Percentiles rank a stretch among this genome's conserved stretches.
Evolutionary conservation across 305 asterid genomes (phyloP).

Genomic region (Plantago lanceolata): DNA sequence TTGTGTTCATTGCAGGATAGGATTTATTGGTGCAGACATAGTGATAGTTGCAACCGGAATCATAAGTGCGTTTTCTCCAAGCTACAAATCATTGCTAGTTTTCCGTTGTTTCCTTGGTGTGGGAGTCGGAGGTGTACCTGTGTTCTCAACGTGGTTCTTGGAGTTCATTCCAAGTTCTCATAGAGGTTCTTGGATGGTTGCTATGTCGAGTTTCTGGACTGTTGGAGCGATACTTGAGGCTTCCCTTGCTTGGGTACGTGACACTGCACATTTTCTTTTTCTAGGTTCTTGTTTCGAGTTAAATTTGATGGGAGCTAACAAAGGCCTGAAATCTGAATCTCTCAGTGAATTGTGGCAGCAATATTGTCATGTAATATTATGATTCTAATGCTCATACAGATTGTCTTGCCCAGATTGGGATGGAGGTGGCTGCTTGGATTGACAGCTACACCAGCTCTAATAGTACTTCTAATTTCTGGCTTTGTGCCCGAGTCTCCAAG

Average conservation of each 20-base stretch:
- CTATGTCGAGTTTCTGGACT: conserved; percentile 30
- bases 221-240: conserved; percentile 37
- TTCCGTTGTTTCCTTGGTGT: conserved; percentile 39
- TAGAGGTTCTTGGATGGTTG: conserved; percentile 42
- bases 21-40: conserved; percentile 11
- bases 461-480: conserved; percentile 31
- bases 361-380: conserved; percentile 1
- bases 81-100: conserved; percentile 25
- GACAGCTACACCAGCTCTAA: conserved; percentile 43
- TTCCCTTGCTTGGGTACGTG: conserved; percentile 37
- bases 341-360: too few relatives aligned
- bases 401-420: conserved; percentile 46
- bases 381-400: conserved; percentile 17
- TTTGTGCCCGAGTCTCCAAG: conserved; percentile 49
- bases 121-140: conserved; percentile 40
- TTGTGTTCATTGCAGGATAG: conserved; percentile 9
- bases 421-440: conserved; percentile 52
- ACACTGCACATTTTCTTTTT: not conserved
- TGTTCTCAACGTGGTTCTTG: conserved; percentile 38
- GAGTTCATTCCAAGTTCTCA: conserved; percentile 37
- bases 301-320: too few relatives aligned
- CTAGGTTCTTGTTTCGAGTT: too few relatives aligned
- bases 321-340: too few relatives aligned
- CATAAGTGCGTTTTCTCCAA: conserved; percentile 36
- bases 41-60: conserved; percentile 26